Evolutionary conservation across 768 basidiomycete species (phyloP), one percentile per base, ranked within the genome.

Genomic region (Cyathus striatus): DNA sequence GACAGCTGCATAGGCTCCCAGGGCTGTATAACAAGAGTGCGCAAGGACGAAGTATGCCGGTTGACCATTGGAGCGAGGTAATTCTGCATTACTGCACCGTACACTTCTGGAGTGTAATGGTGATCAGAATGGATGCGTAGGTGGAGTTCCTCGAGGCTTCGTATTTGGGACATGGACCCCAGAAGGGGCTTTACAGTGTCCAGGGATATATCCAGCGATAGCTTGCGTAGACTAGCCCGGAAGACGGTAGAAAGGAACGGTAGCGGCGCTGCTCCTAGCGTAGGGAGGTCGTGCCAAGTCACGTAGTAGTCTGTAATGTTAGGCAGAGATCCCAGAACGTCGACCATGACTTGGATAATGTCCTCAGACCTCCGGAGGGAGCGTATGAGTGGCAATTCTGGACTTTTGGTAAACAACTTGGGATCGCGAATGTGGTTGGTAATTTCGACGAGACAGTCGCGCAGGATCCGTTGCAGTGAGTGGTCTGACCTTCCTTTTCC

Each of bases 231-330:
- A 21, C 59, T 62, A 17, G 55, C 49, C 6, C 60, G 58, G 51
- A 68, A 65, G n/a, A 61, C 58, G 18, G 65, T 60, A 18, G 60
- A 49, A 2, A 70, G 55, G 45, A 67, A 63, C 6, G 64, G 62
- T 36, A 49, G 27, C 16, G 46, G 17, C 25, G 43, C 22, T 18
- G 35, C 48, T 40, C 55, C 50, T 23, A 60, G 48, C 23, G 52
- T 38, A 23, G 66, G 66, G 16, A 72, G 61, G 14, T 71, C 70
- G 24, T 59, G 65, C 75, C 73, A 77, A 27, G 69, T 68, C 45
- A 77, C 69, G 45, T 75, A 69, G 52, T 73, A 74, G 49, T 74
- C 69, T 12, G 65, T 68, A 9, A 77, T 58, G 41, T 72, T 68
- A 16, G 69, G 70, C 6, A 77, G 61, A 1, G 64, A 60, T 14